Evolutionary conservation across 257 asterid genomes (phyloP).

Genomic region (Solanum okadae): DNA sequence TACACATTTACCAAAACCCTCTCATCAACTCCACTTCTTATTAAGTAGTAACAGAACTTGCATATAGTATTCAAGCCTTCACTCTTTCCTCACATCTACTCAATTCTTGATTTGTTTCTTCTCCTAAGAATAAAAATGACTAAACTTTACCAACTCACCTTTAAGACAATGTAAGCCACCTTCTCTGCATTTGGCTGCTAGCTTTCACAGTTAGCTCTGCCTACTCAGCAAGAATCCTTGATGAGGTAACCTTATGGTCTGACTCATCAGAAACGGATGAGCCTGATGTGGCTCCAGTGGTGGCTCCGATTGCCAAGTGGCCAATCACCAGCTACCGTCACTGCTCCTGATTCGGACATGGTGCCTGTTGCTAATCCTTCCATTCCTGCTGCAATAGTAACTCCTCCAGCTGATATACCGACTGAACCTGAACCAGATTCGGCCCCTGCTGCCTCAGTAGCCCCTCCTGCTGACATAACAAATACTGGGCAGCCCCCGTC

Average conservation of each 20-base stretch:
- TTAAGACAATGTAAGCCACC: conserved; percentile 4
- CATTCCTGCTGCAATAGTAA: not conserved
- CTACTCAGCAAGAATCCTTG: conserved; percentile 35
- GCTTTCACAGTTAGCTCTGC: conserved; percentile 23
- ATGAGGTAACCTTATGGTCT: conserved; percentile 18
- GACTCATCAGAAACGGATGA: not conserved
- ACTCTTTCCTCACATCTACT: conserved; percentile 7
- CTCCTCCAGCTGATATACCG: not conserved
- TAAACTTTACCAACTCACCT: conserved; percentile 1
- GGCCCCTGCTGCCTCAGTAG: not conserved
- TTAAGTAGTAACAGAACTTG: not conserved
- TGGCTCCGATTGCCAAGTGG: conserved; percentile 21
- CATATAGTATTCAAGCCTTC: conserved; percentile 11
- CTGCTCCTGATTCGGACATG: not conserved
- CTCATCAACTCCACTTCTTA: conserved; percentile 34
- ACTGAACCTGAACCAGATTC: not conserved
- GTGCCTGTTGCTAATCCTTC: not conserved
- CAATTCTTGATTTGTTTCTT: not conserved
- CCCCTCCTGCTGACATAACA: conserved; percentile 14
- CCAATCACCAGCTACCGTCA: conserved; percentile 17
- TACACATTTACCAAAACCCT: conserved; percentile 26
- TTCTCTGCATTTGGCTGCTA: conserved; percentile 25
- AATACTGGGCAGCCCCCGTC: conserved; percentile 1
- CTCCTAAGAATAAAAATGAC: conserved; percentile 23
- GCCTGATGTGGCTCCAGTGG: conserved; percentile 21